A percentile compares a stretch with the other conserved stretches of the same genome.
Conservation (phyloP, 2,329 filamentous ascomycete genomes). For the Fusarium cicatricum region DNA sequence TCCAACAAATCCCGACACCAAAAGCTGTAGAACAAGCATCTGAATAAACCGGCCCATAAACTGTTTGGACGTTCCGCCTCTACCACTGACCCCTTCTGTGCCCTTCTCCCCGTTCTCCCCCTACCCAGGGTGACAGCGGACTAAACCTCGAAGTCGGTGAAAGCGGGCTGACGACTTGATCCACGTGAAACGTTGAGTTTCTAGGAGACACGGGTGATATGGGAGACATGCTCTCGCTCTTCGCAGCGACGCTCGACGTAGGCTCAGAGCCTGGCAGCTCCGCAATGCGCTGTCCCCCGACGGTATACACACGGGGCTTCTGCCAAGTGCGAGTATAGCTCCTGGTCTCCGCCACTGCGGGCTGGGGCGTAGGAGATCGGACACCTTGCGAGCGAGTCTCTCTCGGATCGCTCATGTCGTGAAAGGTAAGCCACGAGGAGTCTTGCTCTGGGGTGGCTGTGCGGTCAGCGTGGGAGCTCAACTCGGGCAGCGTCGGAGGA, state of each 20-base stretch:
- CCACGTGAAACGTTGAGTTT: not conserved
- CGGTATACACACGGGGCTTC: constrained; percentile 36
- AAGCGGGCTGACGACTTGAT: constrained; percentile 13
- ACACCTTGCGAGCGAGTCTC: constrained; percentile 29
- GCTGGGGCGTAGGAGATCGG: constrained; percentile 35
- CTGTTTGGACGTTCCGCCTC: not conserved
- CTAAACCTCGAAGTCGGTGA: constrained; percentile 18
- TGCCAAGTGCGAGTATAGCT: constrained; percentile 36
- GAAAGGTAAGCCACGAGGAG: constrained; percentile 28
- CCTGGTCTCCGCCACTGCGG: constrained; percentile 36
- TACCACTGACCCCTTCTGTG: not conserved
- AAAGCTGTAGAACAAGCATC: not conserved
- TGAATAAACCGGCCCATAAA: constrained; percentile 10
- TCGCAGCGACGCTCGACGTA: not conserved
- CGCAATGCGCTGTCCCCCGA: constrained; percentile 19
- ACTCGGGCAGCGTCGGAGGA: constrained; percentile 5
- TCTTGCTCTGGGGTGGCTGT: constrained; percentile 8
- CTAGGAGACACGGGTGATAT: constrained; percentile 13
- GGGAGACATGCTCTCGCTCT: constrained; percentile 1
- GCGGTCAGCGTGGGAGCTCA: constrained; percentile 7
- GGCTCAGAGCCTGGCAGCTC: constrained; percentile 10
- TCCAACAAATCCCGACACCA: constrained; percentile 15
- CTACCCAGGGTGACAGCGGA: constrained; percentile 6
- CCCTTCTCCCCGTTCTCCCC: not conserved
- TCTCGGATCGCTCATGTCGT: constrained; percentile 27